A percentile compares a stretch with the other conserved stretches of the same genome.
phyloP scores from a whole-genome alignment of 306 rosid species.

The Crotalaria pallida region DNA sequence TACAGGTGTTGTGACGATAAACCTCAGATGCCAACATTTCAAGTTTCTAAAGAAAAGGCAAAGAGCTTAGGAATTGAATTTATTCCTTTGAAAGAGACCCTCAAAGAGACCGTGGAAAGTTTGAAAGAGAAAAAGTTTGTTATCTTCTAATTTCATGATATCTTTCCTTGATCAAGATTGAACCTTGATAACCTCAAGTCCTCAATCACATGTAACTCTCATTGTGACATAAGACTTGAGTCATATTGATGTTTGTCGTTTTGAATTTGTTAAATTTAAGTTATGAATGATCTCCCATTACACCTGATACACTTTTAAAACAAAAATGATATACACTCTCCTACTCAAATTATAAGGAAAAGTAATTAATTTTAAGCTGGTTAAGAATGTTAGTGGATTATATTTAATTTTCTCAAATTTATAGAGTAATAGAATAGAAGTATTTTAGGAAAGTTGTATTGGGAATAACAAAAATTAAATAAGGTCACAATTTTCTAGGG shows the following conservation, averaged over 20 bases:
- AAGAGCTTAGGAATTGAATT: conserved; percentile 47
- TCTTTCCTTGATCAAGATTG: not conserved
- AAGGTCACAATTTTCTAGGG: too few species aligned
- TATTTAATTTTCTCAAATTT: too few species aligned
- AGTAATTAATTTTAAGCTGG: too few species aligned
- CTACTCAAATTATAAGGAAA: too few species aligned
- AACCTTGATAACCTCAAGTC: not conserved
- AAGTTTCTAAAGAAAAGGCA: conserved; percentile 51
- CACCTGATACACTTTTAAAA: too few species aligned
- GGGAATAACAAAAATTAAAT: too few species aligned
- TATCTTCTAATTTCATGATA: conserved; percentile 19
- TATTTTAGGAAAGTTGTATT: too few species aligned
- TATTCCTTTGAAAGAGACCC: conserved; percentile 38
- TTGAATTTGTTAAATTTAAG: not conserved
- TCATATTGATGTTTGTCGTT: not conserved
- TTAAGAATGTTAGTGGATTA: too few species aligned
- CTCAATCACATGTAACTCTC: not conserved
- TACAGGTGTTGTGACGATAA: conserved; percentile 48
- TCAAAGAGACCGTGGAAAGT: conserved; percentile 56
- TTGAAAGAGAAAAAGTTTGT: conserved; percentile 42
- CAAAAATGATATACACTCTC: too few species aligned
- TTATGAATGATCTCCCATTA: not conserved
- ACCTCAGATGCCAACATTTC: conserved; percentile 33
- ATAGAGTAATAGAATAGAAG: too few species aligned
- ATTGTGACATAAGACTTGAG: not conserved